These are phyloP conservation scores for Solanum pinnatisectum DNA, from an alignment of 257 asterid genomes.

Conservation along the genomic window DNA sequence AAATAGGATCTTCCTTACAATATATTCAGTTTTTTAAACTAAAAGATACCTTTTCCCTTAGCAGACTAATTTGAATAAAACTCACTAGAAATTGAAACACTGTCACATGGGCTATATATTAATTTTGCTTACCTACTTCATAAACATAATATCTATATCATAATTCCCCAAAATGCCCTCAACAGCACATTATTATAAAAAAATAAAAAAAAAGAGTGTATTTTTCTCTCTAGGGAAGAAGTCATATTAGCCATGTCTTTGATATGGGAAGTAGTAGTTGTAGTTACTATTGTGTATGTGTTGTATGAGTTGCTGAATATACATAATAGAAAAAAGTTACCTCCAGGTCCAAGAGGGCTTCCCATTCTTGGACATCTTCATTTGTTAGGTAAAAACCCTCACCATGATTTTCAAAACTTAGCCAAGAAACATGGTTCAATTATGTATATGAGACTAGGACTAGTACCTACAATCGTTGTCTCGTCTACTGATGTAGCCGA, in stretches of 20 bases:
- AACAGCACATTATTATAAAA: neutral
- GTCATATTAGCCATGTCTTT: neutral
- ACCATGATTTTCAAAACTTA: neutral
- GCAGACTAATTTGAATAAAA: neutral
- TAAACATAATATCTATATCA: neutral
- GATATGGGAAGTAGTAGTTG: neutral
- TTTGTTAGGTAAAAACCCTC: neutral
- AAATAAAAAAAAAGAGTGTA: neutral
- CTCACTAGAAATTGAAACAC: neutral
- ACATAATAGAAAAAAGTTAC: neutral
- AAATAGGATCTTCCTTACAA: neutral
- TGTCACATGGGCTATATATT: neutral
- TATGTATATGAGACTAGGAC: neutral
- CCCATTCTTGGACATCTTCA: neutral
- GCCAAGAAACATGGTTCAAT: neutral
- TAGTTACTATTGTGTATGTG: neutral
- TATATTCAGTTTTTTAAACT: too few relatives aligned
- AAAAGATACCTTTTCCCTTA: neutral
- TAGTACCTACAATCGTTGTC: neutral
- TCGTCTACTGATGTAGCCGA: neutral
- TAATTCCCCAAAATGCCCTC: neutral
- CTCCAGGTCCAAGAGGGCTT: neutral
- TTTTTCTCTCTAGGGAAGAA: neutral
- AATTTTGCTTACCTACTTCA: neutral
- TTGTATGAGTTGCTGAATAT: neutral